Evolutionary conservation across 1,284 basidiomycete genomes (phyloP), one percentile per base, ranked within the genome.

Genomic region (Trametes polyzona): DNA sequence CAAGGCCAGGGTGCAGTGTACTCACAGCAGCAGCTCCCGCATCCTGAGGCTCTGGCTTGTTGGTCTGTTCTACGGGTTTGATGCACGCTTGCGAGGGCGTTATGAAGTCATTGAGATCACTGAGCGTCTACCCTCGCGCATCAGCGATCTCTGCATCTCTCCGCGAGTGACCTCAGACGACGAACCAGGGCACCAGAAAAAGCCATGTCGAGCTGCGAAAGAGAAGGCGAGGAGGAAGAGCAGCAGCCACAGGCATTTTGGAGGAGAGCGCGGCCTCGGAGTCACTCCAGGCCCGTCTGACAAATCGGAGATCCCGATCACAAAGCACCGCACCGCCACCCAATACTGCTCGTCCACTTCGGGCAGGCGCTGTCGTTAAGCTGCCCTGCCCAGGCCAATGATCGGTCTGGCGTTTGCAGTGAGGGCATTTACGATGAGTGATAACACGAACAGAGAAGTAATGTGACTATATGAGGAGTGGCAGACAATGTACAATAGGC

Each of bases 71-170:
- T 21, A 98, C 94, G 2, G 97, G 96, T 70, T 98, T 98, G 75
- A 99, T 98, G 74, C 97, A 99, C 39, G 92, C 91, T 77, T 98
- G 96, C 1, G 95, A 93, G 3, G 97, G 97, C 0, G 95, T 94
- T 47, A 99, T 92, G 73, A 96, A 99, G 77, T 99, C 97, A 74
- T 98, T 98, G 42, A 99, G 83, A 73, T 99, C 96, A 17, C 94
- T 95, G 33, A 97, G 76, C 9, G 90, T 93, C 92, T 93, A 67
- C 23, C 21, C 14, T 26, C 43, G 11, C 23, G 26, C 36, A 41
- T 39, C 50, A 46, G 33, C 29, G 10, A 39, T 27, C 32, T 21
- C 59, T 42, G 17, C 12, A 17, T 37, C 36, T 26, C 52, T 51
- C 23, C 39, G 51, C 17, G 14, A 2, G 6, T 1, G 16, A 47